Base-by-base conservation (phyloP, 2,329 filamentous ascomycete species). In the Phialocephala sp. region DNA sequence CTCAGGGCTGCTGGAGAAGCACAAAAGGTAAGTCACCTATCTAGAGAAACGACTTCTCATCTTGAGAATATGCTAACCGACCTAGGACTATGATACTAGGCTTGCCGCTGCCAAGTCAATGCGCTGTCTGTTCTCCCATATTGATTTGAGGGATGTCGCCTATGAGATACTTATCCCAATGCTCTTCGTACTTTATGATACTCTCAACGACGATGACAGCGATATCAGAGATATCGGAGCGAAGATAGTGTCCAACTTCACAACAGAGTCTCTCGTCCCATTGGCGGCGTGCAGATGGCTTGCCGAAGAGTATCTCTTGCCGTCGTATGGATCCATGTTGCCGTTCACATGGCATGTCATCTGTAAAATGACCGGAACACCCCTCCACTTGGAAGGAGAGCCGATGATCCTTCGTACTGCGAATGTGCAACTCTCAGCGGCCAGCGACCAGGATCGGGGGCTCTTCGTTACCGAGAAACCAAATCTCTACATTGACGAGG, bases 401-500 rank as follows among this genome's bases (percentile, higher is more conserved):
- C 24, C 24, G 2, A 54, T 18, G 12, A 5, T 8, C 4, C 50
- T 54, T 12, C 18, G 27, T 18, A 3, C 79, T 0, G 79, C 81
- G 0, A 73, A 74, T 27, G 59, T 71, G 1, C 80, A 83, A 64
- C 78, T 89, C 22, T 67, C 74, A 2, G 68, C 75, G 9, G 83
- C 85, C 4, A 76, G 87, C 72, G 77, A 79, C 63, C 81, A 84
- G 71, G 86, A 92, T 74, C 86, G 88, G 68, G 83, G 89, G 3
- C 85, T 99, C 0, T 99, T 99, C 76, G 89, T 86, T 0, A 85
- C 93, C 63, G 95, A 99, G 78, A 94, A 96, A 76, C 93, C 97
- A 76, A 99, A 99, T 75, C 83, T 97, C n/a, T 98, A 92, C 77
- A 82, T 94, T 59, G 94, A 98, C 76, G 89, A 93, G 71, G 86